A percentile compares a stretch with the other conserved stretches of the same genome.
These are phyloP conservation scores for Brachypodium distachyon DNA, from an alignment of 202 grass and related monocot genomes.

Conservation along the genomic window DNA sequence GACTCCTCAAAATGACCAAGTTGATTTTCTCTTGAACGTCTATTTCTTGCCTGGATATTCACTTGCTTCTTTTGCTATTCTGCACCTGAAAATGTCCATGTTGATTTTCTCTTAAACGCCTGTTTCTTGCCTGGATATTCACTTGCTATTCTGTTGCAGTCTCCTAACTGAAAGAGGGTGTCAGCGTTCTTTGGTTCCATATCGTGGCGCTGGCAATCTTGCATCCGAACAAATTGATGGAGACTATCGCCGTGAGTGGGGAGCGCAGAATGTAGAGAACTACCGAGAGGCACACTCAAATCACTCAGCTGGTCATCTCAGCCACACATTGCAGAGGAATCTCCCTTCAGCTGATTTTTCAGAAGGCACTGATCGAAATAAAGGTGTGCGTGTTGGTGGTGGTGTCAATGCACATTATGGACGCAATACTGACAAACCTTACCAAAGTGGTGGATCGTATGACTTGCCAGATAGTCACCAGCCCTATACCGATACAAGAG, in stretches of 20 bases:
- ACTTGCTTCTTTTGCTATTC: not conserved
- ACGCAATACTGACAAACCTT: conserved; percentile 12
- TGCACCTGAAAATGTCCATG: not conserved
- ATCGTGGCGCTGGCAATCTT: conserved; percentile 24
- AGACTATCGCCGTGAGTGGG: conserved; percentile 22
- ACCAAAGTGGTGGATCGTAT: conserved; percentile 20
- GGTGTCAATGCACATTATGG: conserved; percentile 8
- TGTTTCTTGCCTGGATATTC: not conserved
- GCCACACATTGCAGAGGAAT: conserved; percentile 21
- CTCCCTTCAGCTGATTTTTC: conserved; percentile 22
- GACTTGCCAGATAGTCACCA: conserved; percentile 11
- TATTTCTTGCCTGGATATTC: not conserved
- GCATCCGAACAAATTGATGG: conserved; percentile 42
- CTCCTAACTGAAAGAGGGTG: conserved; percentile 24
- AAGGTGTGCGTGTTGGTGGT: not conserved
- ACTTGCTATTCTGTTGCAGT: conserved; percentile 4
- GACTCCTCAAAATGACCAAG: not conserved
- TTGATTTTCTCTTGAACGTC: not conserved
- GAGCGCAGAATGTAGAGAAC: not conserved
- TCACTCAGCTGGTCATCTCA: conserved; percentile 10
- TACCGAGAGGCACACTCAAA: conserved; percentile 5
- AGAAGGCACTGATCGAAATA: conserved; percentile 6
- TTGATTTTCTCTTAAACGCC: not conserved
- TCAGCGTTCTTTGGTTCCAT: conserved; percentile 7
- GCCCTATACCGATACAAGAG: not conserved